Evolutionary conservation across 495 filamentous ascomycete species (phyloP).

Genomic region (Aspergillus steynii): DNA sequence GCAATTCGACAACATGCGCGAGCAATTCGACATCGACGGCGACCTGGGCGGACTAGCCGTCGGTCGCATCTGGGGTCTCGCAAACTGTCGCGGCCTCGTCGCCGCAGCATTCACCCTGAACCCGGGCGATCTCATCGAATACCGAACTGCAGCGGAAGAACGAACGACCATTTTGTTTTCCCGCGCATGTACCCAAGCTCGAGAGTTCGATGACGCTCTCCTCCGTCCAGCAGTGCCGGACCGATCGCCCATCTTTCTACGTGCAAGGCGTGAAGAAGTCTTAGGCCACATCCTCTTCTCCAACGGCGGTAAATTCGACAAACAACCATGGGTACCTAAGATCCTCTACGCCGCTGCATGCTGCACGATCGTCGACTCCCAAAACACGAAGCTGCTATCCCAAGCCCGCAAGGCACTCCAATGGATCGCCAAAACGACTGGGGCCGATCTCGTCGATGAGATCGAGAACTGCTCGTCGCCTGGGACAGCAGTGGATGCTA

Average conservation of each 20-base stretch:
- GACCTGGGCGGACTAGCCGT: constrained; percentile 45
- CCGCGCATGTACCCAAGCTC: constrained; percentile 11
- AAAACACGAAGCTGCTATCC: constrained; percentile 22
- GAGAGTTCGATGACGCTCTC: constrained; percentile 6
- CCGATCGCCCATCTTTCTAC: constrained; percentile 12
- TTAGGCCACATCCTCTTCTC: constrained; percentile 33
- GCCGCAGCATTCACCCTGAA: constrained; percentile 48
- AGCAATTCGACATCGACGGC: constrained; percentile 45
- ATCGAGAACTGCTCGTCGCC: constrained; percentile 27
- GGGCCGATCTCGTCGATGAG: constrained; percentile 35
- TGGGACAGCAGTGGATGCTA: constrained; percentile 23
- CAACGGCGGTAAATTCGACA: constrained; percentile 12
- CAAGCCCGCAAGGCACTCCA: constrained; percentile 33
- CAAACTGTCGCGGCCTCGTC: constrained; percentile 39
- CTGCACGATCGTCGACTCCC: constrained; percentile 35
- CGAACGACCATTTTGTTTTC: constrained; percentile 39
- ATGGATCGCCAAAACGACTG: constrained; percentile 27
- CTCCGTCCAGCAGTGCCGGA: constrained; percentile 14
- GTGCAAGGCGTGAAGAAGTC: constrained; percentile 26
- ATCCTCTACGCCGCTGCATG: constrained; percentile 42
- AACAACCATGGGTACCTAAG: constrained; percentile 23
- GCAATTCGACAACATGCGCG: constrained; percentile 32
- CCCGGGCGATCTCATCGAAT: constrained; percentile 55
- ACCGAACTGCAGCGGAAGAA: constrained; percentile 43
- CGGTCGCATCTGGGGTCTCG: constrained; percentile 52